Percentiles rank a stretch among this genome's conserved stretches.
Conservation (phyloP, 305 asterid genomes). For the Petunia hybrid region DNA sequence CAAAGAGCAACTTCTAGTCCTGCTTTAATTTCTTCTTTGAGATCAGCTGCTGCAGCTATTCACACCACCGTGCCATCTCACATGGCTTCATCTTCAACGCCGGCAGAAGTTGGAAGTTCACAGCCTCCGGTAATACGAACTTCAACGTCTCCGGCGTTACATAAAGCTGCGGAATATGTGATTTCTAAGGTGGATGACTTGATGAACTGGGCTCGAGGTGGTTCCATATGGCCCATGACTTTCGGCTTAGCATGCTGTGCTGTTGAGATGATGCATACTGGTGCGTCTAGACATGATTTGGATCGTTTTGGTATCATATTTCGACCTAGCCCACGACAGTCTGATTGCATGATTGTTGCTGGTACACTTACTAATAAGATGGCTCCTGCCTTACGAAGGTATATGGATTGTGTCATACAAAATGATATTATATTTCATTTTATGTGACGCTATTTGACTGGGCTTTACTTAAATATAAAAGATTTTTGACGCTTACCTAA, state of each 20-base stretch:
- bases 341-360: slow-evolving; percentile 2
- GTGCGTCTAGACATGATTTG: slow-evolving; percentile 17
- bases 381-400: slow-evolving; percentile 30
- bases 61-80: not conserved
- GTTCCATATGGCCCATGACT: slow-evolving; percentile 28
- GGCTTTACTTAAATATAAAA: no score
- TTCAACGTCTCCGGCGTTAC: not conserved
- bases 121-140: not conserved
- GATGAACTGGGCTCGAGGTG: slow-evolving; percentile 28
- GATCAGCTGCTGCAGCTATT: not conserved
- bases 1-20: not conserved
- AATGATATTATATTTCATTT: not conserved
- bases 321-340: slow-evolving; percentile 29
- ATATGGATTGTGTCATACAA: not conserved
- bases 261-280: slow-evolving; percentile 21
- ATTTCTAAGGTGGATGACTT: not conserved
- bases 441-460: no score
- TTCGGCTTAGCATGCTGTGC: slow-evolving; percentile 13
- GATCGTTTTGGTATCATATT: slow-evolving; percentile 22
- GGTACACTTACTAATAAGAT: slow-evolving; percentile 18
- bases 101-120: not conserved
- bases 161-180: not conserved
- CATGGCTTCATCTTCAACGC: not conserved
- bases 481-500: no score
- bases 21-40: not conserved